Percentiles rank a stretch among this genome's conserved stretches.
Conservation (phyloP, 1,139 yeast genomes). For the Wickerhamomyces sp. region DNA sequence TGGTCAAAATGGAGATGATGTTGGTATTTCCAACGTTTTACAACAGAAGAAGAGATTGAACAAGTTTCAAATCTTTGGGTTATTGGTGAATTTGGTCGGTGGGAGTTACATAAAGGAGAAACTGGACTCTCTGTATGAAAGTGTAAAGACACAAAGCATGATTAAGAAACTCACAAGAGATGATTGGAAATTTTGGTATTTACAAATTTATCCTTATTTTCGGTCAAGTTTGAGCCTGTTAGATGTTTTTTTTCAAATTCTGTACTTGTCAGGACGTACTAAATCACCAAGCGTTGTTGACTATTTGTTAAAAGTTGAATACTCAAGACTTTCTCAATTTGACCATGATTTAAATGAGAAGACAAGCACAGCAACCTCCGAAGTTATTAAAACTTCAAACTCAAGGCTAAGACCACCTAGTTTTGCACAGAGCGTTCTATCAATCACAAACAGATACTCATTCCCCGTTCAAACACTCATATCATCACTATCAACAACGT, state of each 20-base stretch:
- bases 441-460: slow-evolving; percentile 29
- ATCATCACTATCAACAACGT: slow-evolving; percentile 35
- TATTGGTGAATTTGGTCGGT: slow-evolving; percentile 61
- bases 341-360: slow-evolving; percentile 47
- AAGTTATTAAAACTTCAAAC: slow-evolving; percentile 4
- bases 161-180: slow-evolving; percentile 30
- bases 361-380: slow-evolving; percentile 1
- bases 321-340: slow-evolving; percentile 59
- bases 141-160: slow-evolving; percentile 48
- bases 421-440: slow-evolving; percentile 39
- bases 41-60: slow-evolving; percentile 55
- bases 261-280: slow-evolving; percentile 63
- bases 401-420: slow-evolving; percentile 45
- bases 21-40: slow-evolving; percentile 37
- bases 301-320: slow-evolving; percentile 57
- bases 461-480: slow-evolving; percentile 38
- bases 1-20: slow-evolving; percentile 19
- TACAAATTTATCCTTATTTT: slow-evolving; percentile 56
- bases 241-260: slow-evolving; percentile 55
- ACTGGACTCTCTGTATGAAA: slow-evolving; percentile 60
- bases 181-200: slow-evolving; percentile 39
- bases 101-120: slow-evolving; percentile 68
- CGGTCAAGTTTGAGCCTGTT: slow-evolving; percentile 43
- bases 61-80: slow-evolving; percentile 46
- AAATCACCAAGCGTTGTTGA: slow-evolving; percentile 65